These are phyloP conservation scores for Didymella keratinophila DNA, from an alignment of 2,329 filamentous ascomycete genomes.

Conservation along the genomic window DNA sequence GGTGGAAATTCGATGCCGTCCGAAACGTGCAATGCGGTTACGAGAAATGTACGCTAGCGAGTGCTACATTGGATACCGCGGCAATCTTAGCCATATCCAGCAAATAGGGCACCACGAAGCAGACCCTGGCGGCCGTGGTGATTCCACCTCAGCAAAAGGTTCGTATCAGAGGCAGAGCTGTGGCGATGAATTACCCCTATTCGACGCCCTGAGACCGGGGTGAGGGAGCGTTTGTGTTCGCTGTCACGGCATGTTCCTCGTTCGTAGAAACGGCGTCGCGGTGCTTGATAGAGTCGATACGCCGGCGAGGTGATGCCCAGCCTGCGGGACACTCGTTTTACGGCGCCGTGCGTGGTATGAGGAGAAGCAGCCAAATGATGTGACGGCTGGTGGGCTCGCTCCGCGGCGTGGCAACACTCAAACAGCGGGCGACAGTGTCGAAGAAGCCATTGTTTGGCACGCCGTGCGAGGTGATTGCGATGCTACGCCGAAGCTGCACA, in stretches of 20 bases:
- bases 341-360: background rate
- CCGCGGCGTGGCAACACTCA: conserved; percentile 6
- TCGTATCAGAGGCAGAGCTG: conserved; percentile 13
- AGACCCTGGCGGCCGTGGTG: conserved; percentile 1
- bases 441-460: background rate
- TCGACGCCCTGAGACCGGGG: conserved; percentile 8
- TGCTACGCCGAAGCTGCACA: background rate
- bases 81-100: conserved; percentile 6
- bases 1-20: conserved; percentile 19
- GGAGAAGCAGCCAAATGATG: conserved; percentile 11
- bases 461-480: background rate
- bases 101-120: background rate
- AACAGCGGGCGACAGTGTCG: background rate
- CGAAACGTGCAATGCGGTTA: conserved; percentile 13
- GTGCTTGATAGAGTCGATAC: too few species aligned
- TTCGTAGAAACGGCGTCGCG: background rate
- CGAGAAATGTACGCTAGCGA: conserved; percentile 1
- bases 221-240: conserved; percentile 4
- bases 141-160: background rate
- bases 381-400: background rate
- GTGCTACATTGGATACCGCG: background rate
- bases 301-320: conserved; percentile 11
- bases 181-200: conserved; percentile 23
- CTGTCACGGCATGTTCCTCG: conserved; percentile 15
- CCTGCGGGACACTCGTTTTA: conserved; percentile 4